Base-by-base conservation (phyloP, 164 flowering plant genomes). In the Vitis cinerea region DNA sequence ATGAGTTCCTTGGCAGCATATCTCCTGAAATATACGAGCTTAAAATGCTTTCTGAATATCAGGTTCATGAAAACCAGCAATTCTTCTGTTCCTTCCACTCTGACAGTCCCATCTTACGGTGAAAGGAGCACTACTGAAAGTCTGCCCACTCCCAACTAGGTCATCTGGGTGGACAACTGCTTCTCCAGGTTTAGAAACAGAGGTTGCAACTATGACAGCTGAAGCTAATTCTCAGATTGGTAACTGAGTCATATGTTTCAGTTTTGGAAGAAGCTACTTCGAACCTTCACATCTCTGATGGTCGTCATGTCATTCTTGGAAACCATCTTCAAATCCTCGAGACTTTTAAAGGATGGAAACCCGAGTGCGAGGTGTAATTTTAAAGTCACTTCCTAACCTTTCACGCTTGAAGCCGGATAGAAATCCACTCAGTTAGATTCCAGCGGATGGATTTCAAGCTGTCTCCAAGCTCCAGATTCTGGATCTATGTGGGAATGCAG, bases 301-400 rank as follows among this genome's bases (percentile, higher is more conserved):
- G 61, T 52, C 80, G 76, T 27, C 79, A 78, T 76, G 89, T 83
- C 57, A 82, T 82, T 66, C 76, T 86, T 56, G 85, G 86, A 10
- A 65, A 76, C 17, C 80, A 83, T 74, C 63, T 86, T 50, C 82
- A 81, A 63, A 82, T 83, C 44, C 82, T 86, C 49, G 84, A 81
- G 72, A 84, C 79, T 57, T 59, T 72, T 11, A 84, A 80, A 71
- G 23, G 23, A 19, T 19, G 23, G 23, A 19, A 19, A 19, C 23
- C 23, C 23, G 23, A 19, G 23, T 19, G 23, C 23, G 23, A n/a
- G n/a, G n/a, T n/a, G n/a, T n/a, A n/a, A n/a, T n/a, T n/a, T n/a
- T n/a, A n/a, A n/a, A n/a, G n/a, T n/a, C n/a, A n/a, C n/a, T n/a
- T n/a, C n/a, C n/a, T n/a, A n/a, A n/a, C n/a, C n/a, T n/a, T n/a